phyloP scores from a whole-genome alignment of 2,329 filamentous ascomycete species.

The Monosporascus sp. region DNA sequence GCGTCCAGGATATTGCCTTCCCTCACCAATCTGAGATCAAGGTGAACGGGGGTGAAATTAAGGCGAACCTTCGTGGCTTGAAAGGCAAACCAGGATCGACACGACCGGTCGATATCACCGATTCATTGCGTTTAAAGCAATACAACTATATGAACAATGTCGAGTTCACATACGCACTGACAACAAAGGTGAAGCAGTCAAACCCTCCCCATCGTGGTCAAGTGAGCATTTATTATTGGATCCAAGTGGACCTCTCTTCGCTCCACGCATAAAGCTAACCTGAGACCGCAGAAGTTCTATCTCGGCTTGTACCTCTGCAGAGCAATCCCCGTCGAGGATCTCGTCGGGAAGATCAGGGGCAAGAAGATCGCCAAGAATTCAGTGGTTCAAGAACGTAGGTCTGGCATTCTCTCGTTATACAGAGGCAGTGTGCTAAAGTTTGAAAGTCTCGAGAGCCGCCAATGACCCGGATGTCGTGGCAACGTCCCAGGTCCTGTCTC shows the following conservation, averaged over 20 bases:
- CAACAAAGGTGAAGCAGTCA: constrained; percentile 63
- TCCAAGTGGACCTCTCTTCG: constrained; percentile 11
- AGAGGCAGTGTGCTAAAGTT: constrained; percentile 14
- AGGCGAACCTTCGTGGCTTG: constrained; percentile 86
- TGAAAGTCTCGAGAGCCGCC: constrained; percentile 69
- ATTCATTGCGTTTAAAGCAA: constrained; percentile 63
- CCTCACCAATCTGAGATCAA: constrained; percentile 90
- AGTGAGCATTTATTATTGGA: constrained; percentile 21
- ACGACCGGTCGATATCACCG: constrained; percentile 85
- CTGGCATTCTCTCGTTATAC: not conserved
- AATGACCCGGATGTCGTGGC: constrained; percentile 86
- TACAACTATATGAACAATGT: constrained; percentile 68
- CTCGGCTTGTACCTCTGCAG: constrained; percentile 72
- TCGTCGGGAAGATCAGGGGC: constrained; percentile 62
- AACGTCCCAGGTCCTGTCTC: constrained; percentile 79
- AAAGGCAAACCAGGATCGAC: constrained; percentile 97
- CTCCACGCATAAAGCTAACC: constrained; percentile 11
- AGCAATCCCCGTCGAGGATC: constrained; percentile 62
- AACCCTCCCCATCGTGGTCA: constrained; percentile 13
- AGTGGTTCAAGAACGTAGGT: constrained; percentile 79
- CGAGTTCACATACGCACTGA: constrained; percentile 87
- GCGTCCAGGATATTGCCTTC: constrained; percentile 74
- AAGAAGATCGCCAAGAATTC: constrained; percentile 73
- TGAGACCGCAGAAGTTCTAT: constrained; percentile 59
- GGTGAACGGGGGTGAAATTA: constrained; percentile 81